Evolutionary conservation across 23 red algal species (phyloP).

Genomic region (Chondrus crispus): DNA sequence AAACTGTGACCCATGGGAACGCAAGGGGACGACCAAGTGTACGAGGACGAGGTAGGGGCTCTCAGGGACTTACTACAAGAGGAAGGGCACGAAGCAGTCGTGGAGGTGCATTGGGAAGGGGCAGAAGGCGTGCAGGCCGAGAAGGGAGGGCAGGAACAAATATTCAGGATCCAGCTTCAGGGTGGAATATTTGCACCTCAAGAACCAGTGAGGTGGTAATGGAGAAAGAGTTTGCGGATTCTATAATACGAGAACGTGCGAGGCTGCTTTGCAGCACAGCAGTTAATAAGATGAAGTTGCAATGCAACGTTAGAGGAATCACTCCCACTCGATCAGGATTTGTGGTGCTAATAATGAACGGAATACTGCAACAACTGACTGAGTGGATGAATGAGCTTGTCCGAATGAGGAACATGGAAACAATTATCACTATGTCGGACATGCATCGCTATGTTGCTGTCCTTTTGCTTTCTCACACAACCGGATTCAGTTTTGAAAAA

Average conservation of each 20-base stretch:
- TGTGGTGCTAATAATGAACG: neutral
- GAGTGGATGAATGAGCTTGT: neutral
- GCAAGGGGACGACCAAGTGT: no score
- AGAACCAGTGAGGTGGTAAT: no score
- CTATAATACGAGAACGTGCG: neutral
- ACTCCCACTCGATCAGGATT: neutral
- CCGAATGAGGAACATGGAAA: neutral
- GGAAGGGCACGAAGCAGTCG: no score
- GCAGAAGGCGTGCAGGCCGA: no score
- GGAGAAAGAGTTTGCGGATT: neutral
- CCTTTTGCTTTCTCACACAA: neutral
- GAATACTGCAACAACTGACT: neutral
- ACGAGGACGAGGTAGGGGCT: no score
- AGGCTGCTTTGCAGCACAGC: neutral
- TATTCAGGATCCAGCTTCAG: no score
- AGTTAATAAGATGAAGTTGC: neutral
- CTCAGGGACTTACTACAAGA: no score
- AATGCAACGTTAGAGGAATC: neutral
- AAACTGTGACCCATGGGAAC: no score
- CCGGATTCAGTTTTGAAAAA: slow-evolving; percentile 12
- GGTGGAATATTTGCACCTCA: no score
- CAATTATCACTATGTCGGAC: neutral
- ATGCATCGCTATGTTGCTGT: neutral
- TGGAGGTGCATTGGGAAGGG: no score
- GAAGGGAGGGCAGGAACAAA: no score